These are phyloP conservation scores for Hypoxylon rubiginosum DNA, from an alignment of 2,329 filamentous ascomycete species.

Conservation along the genomic window DNA sequence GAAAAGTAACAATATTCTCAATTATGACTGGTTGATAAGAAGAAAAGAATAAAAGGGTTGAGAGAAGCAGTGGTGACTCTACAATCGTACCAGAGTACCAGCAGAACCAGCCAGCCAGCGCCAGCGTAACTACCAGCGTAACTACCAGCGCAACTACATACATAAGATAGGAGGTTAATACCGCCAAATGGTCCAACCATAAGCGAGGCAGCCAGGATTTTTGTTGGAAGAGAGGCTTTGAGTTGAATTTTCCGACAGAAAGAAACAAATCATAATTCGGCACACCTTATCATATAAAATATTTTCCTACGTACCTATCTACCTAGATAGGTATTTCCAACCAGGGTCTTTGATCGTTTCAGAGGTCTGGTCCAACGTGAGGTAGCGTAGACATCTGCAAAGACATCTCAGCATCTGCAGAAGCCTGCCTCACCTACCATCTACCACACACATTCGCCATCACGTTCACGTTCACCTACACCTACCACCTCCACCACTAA, in stretches of 20 bases:
- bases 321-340: not conserved
- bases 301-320: not conserved
- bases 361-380: constrained; percentile 14
- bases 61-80: not conserved
- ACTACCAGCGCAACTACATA: constrained; percentile 4
- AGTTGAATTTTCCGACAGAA: constrained; percentile 11
- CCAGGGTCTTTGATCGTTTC: constrained; percentile 7
- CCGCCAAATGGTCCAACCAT: constrained; percentile 16
- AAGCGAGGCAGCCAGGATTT: constrained; percentile 9
- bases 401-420: constrained; percentile 2
- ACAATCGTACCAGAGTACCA: not conserved
- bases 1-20: constrained; percentile 14
- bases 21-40: constrained; percentile 3
- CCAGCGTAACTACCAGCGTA: not conserved
- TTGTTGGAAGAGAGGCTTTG: constrained; percentile 19
- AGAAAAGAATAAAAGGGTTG: not conserved
- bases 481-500: constrained; percentile 10
- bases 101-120: too few relatives aligned
- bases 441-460: constrained; percentile 34
- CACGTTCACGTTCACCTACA: constrained; percentile 29
- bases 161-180: constrained; percentile 3
- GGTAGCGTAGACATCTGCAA: constrained; percentile 22
- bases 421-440: constrained; percentile 25
- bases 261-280: not conserved
- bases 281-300: constrained; percentile 2